These are phyloP conservation scores for Neurospora sp. DNA, from an alignment of 495 filamentous ascomycete species.

Conservation along the genomic window DNA sequence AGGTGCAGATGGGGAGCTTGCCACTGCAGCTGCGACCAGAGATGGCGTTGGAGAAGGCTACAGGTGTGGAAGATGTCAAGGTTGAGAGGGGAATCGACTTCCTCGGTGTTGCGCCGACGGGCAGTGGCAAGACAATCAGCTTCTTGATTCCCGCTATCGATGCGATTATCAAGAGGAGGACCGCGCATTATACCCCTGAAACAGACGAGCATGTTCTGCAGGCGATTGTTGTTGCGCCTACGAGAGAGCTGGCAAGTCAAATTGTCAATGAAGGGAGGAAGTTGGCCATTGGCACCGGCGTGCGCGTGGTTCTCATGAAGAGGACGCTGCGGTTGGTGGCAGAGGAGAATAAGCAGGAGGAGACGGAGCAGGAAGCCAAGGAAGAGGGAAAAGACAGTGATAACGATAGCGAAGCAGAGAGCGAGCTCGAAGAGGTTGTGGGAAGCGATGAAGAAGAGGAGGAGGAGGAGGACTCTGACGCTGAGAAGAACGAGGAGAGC, in stretches of 20 bases:
- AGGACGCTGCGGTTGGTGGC: slow-evolving; percentile 66
- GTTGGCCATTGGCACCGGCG: slow-evolving; percentile 62
- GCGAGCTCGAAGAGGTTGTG: slow-evolving; percentile 23
- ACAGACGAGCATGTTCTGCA: slow-evolving; percentile 41
- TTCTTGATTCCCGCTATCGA: slow-evolving; percentile 85
- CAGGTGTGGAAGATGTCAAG: slow-evolving; percentile 17
- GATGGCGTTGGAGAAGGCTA: slow-evolving; percentile 26
- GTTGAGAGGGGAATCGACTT: slow-evolving; percentile 49
- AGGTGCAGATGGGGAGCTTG: slow-evolving; percentile 81
- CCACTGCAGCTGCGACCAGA: slow-evolving; percentile 59
- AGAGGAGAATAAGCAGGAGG: slow-evolving; percentile 28
- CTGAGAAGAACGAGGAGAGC: slow-evolving; percentile 23
- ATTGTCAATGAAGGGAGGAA: slow-evolving; percentile 90
- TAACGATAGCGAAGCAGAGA: slow-evolving; percentile 5
- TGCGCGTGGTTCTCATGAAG: slow-evolving; percentile 73
- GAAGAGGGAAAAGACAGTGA: slow-evolving; percentile 21
- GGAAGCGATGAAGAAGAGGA: slow-evolving; percentile 19
- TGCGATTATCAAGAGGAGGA: slow-evolving; percentile 46
- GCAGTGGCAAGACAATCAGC: slow-evolving; percentile 92
- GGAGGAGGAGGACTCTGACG: slow-evolving; percentile 24
- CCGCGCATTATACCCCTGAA: slow-evolving; percentile 17
- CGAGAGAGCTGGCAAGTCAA: slow-evolving; percentile 82
- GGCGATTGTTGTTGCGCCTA: slow-evolving; percentile 78
- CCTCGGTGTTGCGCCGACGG: slow-evolving; percentile 82
- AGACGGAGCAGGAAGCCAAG: slow-evolving; percentile 33